These are phyloP conservation scores for Streptanthus diversifolius DNA, from an alignment of 345 rosid species.

Conservation along the genomic window DNA sequence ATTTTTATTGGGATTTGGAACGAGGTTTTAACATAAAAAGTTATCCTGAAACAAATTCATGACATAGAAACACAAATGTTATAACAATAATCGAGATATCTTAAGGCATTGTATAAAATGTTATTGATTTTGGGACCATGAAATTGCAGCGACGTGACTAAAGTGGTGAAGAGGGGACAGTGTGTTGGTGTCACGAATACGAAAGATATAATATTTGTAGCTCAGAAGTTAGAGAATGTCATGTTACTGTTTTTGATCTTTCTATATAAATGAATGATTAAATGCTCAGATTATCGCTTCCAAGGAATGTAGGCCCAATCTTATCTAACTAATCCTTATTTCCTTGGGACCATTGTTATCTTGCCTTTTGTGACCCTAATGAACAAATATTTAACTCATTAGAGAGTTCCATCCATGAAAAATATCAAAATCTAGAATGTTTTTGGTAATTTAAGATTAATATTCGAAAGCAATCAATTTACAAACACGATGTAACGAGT, in stretches of 20 bases:
- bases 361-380: constrained; percentile 14
- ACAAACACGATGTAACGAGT: neutral
- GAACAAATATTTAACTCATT: constrained; percentile 10
- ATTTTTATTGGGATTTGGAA: neutral
- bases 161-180: constrained; percentile 27
- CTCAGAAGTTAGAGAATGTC: constrained; percentile 25
- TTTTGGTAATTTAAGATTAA: constrained; percentile 4
- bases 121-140: constrained; percentile 26
- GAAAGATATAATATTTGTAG: constrained; percentile 25
- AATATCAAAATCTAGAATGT: neutral
- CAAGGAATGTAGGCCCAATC: constrained; percentile 28
- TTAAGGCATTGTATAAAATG: neutral
- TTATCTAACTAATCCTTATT: constrained; percentile 27
- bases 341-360: constrained; percentile 28
- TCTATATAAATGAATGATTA: constrained; percentile 1
- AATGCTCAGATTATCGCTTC: constrained; percentile 22
- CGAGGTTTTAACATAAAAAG: constrained; percentile 9
- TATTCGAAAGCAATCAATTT: neutral
- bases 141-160: constrained; percentile 28
- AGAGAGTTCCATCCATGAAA: neutral
- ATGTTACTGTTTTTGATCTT: constrained; percentile 15
- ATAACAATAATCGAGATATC: constrained; percentile 22
- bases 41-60: constrained; percentile 3
- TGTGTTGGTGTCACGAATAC: constrained; percentile 28
- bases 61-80: constrained; percentile 17